Base-by-base conservation (phyloP, 257 asterid species). In the Nicotiana paniculata region DNA sequence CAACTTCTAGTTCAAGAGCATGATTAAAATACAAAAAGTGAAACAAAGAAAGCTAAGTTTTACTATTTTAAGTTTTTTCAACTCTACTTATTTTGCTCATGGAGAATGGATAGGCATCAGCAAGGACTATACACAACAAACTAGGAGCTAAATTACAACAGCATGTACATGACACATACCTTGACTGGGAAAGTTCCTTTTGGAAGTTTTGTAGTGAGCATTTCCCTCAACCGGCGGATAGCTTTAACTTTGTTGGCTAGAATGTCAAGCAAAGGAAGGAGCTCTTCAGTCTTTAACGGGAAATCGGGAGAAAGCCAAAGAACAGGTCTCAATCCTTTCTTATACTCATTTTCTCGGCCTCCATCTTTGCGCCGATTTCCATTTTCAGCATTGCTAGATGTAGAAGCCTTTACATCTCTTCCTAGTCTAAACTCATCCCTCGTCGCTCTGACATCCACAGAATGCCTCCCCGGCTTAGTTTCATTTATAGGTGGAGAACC, bases 191-290 rank as follows among this genome's bases (percentile, higher is more conserved):
- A 96, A 74, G 99, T 93, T 82, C 94, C 95, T 79, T 84, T 91
- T 12, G 98, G 99, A 75, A 96, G 97, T 84, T 96, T 96, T 1
- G 99, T 96, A 5, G 98, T 94, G 82, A 93, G 90, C 61, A 96
- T 64, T 88, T 96, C 99, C 88, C 97, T 91, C 81, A 96, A 83
- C 77, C 99, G 88, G 12, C 98, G 88, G 75, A 96, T 88, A 55
- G 98, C 99, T 86, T 96, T 96, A 79, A 96, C 99, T 90, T 96
- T 96, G 86, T 96, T 94, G 4, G 98, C 99, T 63, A 96, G 89
- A 85, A 96, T 96, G 86, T 96, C 99, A 48, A 96, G 99, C 87
- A 96, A 89, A 13, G 99, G 99, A 61, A 96, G 88, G 74, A 96
- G 91, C 83, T 96, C 98, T 77, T 96, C 99, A 43, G 97, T 91